Percentiles rank a stretch among this genome's conserved stretches.
Evolutionary conservation across 371 early-diverging fungal species (phyloP).

Genomic region (Apophysomyces variabilis): DNA sequence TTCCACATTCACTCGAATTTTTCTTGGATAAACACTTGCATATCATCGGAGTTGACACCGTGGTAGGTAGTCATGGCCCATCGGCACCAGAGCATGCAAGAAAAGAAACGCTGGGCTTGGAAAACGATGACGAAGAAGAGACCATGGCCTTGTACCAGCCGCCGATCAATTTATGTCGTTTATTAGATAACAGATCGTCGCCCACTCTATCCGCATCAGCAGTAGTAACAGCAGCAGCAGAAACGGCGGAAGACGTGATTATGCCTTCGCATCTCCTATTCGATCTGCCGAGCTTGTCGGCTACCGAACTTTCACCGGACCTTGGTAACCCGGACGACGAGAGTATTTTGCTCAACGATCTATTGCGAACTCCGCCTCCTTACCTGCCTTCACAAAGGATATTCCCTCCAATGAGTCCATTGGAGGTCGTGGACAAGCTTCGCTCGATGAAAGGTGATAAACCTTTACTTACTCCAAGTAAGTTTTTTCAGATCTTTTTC

Average conservation of each 20-base stretch:
- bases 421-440: conserved; percentile 30
- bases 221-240: conserved; percentile 2
- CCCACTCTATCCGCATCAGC: background rate
- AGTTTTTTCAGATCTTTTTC: conserved; percentile 8
- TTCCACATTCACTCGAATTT: conserved; percentile 24
- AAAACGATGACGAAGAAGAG: background rate
- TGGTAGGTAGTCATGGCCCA: background rate
- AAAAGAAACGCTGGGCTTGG: background rate
- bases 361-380: background rate
- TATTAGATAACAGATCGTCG: conserved; percentile 35
- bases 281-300: background rate
- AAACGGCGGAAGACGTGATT: background rate
- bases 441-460: conserved; percentile 21
- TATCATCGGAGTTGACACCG: conserved; percentile 11
- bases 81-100: conserved; percentile 6
- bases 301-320: background rate
- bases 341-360: background rate
- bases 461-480: conserved; percentile 35
- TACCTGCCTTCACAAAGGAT: conserved; percentile 6
- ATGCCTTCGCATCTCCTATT: background rate
- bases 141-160: background rate
- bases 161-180: conserved; percentile 64
- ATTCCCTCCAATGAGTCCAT: conserved; percentile 35
- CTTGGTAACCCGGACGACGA: conserved; percentile 13
- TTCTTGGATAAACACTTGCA: conserved; percentile 21